These are phyloP conservation scores for Angomonas deanei DNA, from an alignment of 208 protist genomes.

Conservation along the genomic window DNA sequence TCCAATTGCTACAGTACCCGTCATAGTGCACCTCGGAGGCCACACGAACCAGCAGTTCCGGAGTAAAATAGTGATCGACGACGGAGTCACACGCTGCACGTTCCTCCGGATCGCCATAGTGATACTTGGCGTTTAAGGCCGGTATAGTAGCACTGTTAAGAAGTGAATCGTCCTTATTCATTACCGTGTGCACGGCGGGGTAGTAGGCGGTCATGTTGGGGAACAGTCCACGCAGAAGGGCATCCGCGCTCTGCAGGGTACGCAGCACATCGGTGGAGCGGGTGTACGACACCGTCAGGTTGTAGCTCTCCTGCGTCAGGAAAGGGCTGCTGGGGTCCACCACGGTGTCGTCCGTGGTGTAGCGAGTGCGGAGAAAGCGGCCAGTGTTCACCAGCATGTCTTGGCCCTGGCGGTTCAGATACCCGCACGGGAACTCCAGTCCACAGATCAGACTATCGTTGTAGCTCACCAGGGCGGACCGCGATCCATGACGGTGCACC, in stretches of 20 bases:
- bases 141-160: slow-evolving; percentile 27
- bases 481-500: slow-evolving; percentile 40
- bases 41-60: slow-evolving; percentile 15
- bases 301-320: slow-evolving; percentile 25
- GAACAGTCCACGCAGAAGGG: slow-evolving; percentile 43
- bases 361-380: slow-evolving; percentile 26
- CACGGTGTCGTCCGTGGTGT: slow-evolving; percentile 14
- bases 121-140: slow-evolving; percentile 18
- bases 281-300: slow-evolving; percentile 34
- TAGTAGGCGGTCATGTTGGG: slow-evolving; percentile 24
- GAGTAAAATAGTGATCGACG: slow-evolving; percentile 14
- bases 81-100: slow-evolving; percentile 1
- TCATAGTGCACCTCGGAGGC: slow-evolving; percentile 24
- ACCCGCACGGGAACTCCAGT: slow-evolving; percentile 22
- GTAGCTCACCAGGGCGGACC: slow-evolving; percentile 25
- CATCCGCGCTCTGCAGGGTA: slow-evolving; percentile 52
- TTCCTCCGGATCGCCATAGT: slow-evolving; percentile 15
- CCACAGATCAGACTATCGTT: slow-evolving; percentile 38
- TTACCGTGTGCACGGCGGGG: slow-evolving; percentile 45
- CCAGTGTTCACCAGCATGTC: slow-evolving; percentile 34
- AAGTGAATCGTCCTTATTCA: slow-evolving; percentile 19
- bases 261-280: slow-evolving; percentile 52
- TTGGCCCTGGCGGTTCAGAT: slow-evolving; percentile 25
- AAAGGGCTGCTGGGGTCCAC: slow-evolving; percentile 12
- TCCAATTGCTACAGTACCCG: slow-evolving; percentile 18